Base-by-base conservation (phyloP, 139 green algal species). In the Mychonastes homosphaera region DNA sequence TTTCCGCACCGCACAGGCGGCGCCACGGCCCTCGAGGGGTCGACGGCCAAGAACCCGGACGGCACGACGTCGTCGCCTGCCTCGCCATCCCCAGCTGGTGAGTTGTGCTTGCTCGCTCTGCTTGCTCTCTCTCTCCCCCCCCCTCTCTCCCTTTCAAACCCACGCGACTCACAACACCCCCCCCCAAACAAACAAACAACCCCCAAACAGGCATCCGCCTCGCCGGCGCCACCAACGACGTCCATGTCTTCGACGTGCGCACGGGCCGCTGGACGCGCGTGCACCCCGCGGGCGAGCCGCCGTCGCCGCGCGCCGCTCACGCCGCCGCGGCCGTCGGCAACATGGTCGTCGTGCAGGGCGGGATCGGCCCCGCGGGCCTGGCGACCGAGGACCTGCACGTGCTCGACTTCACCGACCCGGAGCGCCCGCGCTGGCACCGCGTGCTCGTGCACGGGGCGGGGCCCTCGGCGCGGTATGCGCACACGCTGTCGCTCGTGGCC, bases 261-360 rank as follows among this genome's bases (percentile, higher is more conserved):
- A 81, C 67, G 0, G 89, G 89, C 7, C 79, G 67, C 56, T 97
- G 89, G 89, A 65, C 81, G 43, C 90, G 90, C 44, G 77, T 94
- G 12, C 57, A 65, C 7, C 84, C 87, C 5, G 43, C 68, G 32
- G 91, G 91, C 6, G 91, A 97, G 67, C 72, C 82, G 13, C 92
- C 92, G 0, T 94, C 84, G 16, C 88, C 92, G 0, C 72, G 92
- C 9, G 92, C 92, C 36, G 92, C 92, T 3, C 92, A 99, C 60
- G 89, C 90, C 36, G 89, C 89, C 15, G 94, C 91, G n/a, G 89
- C 92, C 13, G 92, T 99, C 13, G 92, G 92, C 53, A 95, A 85
- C 64, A 99, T 98, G 91, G 84, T 98, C 2, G 92, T 98, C 5
- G 77, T 97, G 30, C 83, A 98, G 80, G 92, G 90, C 23, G 87